A percentile compares a stretch with the other conserved stretches of the same genome.
phyloP scores from a whole-genome alignment of 2,329 filamentous ascomycete species.

The Beauveria scarabaeidicola region DNA sequence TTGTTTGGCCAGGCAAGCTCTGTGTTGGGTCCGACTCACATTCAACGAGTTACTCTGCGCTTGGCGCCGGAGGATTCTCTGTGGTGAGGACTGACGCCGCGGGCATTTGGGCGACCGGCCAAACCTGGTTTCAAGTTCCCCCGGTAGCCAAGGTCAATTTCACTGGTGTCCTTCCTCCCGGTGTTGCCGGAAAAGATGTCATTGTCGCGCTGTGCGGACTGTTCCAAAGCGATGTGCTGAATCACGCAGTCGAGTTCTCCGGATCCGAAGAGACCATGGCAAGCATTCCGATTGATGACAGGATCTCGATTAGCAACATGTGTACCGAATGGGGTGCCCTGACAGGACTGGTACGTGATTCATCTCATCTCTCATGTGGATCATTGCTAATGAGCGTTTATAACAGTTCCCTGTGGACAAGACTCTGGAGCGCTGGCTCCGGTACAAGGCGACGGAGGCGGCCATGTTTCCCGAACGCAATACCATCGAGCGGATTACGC shows the following conservation, averaged over 20 bases:
- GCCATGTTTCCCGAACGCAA: constrained; percentile 47
- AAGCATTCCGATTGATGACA: constrained; percentile 60
- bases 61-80: constrained; percentile 60
- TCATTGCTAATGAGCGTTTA: neutral
- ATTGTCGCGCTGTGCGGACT: constrained; percentile 82
- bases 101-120: constrained; percentile 72
- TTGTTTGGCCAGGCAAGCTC: constrained; percentile 75
- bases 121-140: constrained; percentile 76
- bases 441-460: constrained; percentile 62
- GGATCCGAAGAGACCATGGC: constrained; percentile 70
- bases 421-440: constrained; percentile 61
- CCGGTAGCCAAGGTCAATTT: constrained; percentile 75
- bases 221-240: constrained; percentile 84
- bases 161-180: constrained; percentile 63
- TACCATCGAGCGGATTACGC: constrained; percentile 53
- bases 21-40: constrained; percentile 73
- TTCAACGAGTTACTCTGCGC: constrained; percentile 74
- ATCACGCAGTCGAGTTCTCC: constrained; percentile 83
- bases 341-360: neutral
- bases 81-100: constrained; percentile 85
- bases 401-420: constrained; percentile 62
- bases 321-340: constrained; percentile 66
- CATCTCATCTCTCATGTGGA: no score
- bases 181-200: constrained; percentile 88
- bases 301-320: constrained; percentile 69